These are phyloP conservation scores for Citrullus colocynthis DNA, from an alignment of 306 rosid genomes.

Conservation along the genomic window DNA sequence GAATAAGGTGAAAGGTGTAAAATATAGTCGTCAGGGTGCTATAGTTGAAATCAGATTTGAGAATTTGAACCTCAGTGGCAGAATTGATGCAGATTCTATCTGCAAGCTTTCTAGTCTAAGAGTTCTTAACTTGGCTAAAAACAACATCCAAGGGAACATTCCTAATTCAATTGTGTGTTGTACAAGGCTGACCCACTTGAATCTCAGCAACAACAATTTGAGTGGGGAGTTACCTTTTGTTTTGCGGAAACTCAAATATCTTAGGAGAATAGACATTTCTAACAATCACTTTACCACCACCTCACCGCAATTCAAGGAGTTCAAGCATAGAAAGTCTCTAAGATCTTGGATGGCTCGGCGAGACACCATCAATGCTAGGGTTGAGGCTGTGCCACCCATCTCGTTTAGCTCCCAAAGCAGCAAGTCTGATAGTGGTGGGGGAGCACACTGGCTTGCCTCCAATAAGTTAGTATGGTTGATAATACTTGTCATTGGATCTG, in stretches of 20 bases:
- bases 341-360: constrained; percentile 7
- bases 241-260: constrained; percentile 30
- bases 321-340: constrained; percentile 6
- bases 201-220: constrained; percentile 37
- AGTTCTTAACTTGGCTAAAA: constrained; percentile 27
- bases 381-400: not conserved
- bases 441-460: not conserved
- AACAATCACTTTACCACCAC: constrained; percentile 26
- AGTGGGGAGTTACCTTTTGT: constrained; percentile 44
- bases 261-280: constrained; percentile 40
- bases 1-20: constrained; percentile 20
- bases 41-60: constrained; percentile 28
- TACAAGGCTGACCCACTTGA: constrained; percentile 31
- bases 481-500: constrained; percentile 13
- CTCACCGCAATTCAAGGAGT: constrained; percentile 14
- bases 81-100: constrained; percentile 23
- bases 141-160: constrained; percentile 21
- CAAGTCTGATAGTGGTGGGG: not conserved
- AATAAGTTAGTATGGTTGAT: not conserved
- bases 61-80: constrained; percentile 21
- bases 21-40: constrained; percentile 12
- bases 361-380: not conserved
- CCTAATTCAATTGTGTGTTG: constrained; percentile 29
- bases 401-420: constrained; percentile 5
- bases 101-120: constrained; percentile 24